Conservation (phyloP, 2,329 filamentous ascomycete genomes). For the Colletotrichum tofieldiae region DNA sequence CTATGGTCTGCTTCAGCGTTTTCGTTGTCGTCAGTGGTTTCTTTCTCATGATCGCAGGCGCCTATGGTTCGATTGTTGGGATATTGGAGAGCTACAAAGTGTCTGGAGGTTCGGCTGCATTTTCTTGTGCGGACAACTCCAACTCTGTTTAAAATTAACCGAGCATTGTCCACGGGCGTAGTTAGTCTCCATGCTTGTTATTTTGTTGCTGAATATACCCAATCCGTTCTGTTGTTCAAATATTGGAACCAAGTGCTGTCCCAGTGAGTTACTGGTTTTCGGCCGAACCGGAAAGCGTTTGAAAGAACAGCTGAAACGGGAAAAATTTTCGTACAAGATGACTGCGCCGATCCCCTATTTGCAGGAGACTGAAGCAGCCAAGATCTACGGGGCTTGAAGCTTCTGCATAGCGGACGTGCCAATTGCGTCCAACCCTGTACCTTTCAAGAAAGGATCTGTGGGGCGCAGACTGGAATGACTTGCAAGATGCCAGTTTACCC, state of each 20-base stretch:
- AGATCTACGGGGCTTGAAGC: not conserved
- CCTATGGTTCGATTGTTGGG: conserved; percentile 59
- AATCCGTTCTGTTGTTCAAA: not conserved
- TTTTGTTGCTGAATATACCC: conserved; percentile 13
- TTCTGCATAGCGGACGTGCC: not conserved
- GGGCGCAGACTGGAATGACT: not conserved
- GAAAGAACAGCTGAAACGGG: not conserved
- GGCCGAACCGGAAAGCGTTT: too few species aligned
- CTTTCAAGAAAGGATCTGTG: conserved; percentile 1
- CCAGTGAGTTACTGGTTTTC: not conserved
- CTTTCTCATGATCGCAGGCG: conserved; percentile 61
- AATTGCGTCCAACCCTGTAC: not conserved
- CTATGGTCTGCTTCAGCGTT: conserved; percentile 47
- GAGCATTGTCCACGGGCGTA: not conserved
- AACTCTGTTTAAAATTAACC: conserved; percentile 45
- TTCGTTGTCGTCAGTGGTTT: conserved; percentile 54
- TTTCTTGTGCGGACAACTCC: conserved; percentile 62
- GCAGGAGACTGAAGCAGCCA: not conserved
- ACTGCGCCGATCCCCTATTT: not conserved
- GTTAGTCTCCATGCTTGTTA: not conserved
- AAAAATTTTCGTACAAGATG: not conserved
- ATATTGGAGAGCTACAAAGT: conserved; percentile 56
- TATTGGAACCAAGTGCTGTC: too few species aligned
- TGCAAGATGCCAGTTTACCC: not conserved
- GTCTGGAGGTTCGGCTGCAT: conserved; percentile 55